Conservation (phyloP, 495 filamentous ascomycete species). For the Bryoglossum gracile region DNA sequence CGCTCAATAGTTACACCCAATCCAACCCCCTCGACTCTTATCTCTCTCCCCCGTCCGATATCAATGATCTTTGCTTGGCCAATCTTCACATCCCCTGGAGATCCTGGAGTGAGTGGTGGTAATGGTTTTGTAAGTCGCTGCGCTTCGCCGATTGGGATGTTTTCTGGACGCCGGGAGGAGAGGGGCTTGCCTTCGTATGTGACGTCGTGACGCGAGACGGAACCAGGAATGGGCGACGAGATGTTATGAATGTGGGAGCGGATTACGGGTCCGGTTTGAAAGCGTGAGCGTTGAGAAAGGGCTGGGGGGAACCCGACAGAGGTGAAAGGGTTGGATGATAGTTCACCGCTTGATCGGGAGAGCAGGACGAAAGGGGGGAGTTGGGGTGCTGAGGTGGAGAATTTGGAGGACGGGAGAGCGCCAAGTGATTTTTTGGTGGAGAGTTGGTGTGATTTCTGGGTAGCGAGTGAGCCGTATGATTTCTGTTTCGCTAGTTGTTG, state of each 20-base stretch:
- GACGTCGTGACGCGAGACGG: constrained; percentile 1
- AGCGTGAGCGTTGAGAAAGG: background rate
- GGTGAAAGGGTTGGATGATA: constrained; percentile 1
- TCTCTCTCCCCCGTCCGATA: too few relatives aligned
- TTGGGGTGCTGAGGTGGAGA: background rate
- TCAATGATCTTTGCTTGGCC: too few relatives aligned
- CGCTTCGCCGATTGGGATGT: constrained; percentile 11
- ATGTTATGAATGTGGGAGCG: background rate
- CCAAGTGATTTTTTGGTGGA: too few relatives aligned
- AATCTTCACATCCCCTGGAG: constrained; percentile 17
- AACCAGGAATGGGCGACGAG: constrained; percentile 7
- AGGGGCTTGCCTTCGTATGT: constrained; percentile 5
- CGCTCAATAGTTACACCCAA: too few relatives aligned
- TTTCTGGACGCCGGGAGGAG: background rate
- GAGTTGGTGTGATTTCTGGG: too few relatives aligned
- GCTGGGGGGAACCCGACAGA: background rate
- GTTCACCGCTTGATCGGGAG: background rate
- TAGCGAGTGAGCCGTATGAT: too few relatives aligned
- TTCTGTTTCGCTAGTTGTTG: background rate
- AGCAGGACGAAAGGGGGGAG: too few relatives aligned
- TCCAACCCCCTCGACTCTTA: too few relatives aligned
- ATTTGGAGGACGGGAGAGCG: too few relatives aligned
- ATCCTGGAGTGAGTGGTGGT: constrained; percentile 13
- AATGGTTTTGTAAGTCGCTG: constrained; percentile 12
- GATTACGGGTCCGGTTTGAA: background rate